Evolutionary conservation across 2,329 filamentous ascomycete species (phyloP), one percentile per base, ranked within the genome.

Genomic region (Pseudogymnoascus sp.): DNA sequence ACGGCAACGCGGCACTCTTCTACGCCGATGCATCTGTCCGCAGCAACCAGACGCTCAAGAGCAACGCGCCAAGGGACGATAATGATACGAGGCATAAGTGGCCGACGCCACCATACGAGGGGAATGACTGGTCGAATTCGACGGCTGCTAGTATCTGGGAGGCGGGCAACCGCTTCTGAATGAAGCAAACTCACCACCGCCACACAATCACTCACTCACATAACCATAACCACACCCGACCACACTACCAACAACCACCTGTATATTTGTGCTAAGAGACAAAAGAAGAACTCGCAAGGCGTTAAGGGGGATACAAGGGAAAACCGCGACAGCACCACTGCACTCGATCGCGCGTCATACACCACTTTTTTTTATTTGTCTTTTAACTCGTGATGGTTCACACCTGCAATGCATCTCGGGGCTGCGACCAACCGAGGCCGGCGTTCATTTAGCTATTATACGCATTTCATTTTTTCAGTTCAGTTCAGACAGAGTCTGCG

Each of bases 91-190:
- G 81, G 62, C 82, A 86, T 40, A 95, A 96, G 77, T 97, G 93
- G 89, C 93, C 93, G 2, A 97, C 95, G 14, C 95, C 95, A 21
- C 93, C 95, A 3, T 96, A 97, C 69, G 93, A 97, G 71, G 91
- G 95, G 70, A 93, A 96, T 72, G 93, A 96, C 70, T 97, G 93
- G 93, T 91, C 89, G 16, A 86, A 89, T 7, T 88, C 90, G 44
- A 89, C 91, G 31, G 86, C 91, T 10, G 89, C 90, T 5, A 92
- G 89, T 76, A 92, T 93, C 68, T 89, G 90, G 79, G 88, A 89
- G 62, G 85, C 87, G 34, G 84, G 89, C 67, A 87, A 82, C 73
- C 81, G 83, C 68, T 83, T 87, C 70, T 88, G 68, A 64, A 67
- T 61, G 62, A 63, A 56, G 28, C 46, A 62, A 25, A 34, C 42